Conservation (phyloP, 768 basidiomycete genomes). For the Rhodotorula toruloides region DNA sequence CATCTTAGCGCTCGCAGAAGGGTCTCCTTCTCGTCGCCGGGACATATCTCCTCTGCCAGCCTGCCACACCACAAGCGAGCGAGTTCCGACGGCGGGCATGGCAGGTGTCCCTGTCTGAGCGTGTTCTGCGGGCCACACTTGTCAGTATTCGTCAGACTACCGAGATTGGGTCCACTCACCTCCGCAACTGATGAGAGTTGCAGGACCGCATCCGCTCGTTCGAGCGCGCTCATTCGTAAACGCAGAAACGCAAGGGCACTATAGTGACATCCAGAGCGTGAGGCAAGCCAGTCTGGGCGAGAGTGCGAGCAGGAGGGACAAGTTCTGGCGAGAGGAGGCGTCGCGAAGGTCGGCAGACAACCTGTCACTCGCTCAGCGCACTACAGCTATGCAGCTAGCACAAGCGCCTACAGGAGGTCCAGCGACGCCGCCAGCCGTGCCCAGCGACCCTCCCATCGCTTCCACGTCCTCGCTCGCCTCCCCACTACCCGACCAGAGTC, state of each 20-base stretch:
- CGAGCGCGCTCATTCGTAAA: conserved; percentile 6
- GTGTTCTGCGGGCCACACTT: background rate
- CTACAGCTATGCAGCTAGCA: too few relatives aligned
- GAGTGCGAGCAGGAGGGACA: background rate
- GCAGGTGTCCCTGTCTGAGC: background rate
- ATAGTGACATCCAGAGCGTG: background rate
- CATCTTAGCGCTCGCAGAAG: conserved; percentile 7
- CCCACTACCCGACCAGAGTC: background rate
- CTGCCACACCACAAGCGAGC: background rate
- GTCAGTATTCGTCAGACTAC: background rate
- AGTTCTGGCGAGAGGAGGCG: too few relatives aligned
- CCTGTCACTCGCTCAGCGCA: too few relatives aligned
- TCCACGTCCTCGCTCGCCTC: background rate
- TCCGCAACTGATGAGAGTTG: background rate
- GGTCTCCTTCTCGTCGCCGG: conserved; percentile 3
- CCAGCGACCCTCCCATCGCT: background rate
- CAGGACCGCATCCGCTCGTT: conserved; percentile 2
- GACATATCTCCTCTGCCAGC: background rate
- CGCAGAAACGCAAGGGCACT: background rate
- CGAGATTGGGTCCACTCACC: background rate
- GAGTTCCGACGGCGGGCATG: background rate
- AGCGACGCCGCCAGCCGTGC: too few relatives aligned
- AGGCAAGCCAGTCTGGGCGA: background rate
- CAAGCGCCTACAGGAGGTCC: too few relatives aligned
- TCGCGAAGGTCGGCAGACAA: too few relatives aligned